These are phyloP conservation scores for Rhododendron williamsianum DNA, from an alignment of 148 eudicot species.

Conservation along the genomic window DNA sequence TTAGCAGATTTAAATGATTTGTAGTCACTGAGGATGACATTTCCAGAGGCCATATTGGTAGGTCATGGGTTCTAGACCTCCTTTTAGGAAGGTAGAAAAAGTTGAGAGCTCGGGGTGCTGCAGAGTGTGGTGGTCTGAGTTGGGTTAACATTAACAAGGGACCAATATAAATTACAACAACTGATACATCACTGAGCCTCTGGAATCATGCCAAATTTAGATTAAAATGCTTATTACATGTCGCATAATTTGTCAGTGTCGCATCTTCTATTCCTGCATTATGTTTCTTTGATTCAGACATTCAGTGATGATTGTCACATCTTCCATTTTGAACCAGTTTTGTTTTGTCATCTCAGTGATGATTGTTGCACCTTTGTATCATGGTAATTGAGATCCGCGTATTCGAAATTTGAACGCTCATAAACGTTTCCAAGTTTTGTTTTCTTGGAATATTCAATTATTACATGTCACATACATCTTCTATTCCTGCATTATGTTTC, in stretches of 20 bases:
- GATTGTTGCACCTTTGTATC: neutral
- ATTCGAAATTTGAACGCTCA: neutral
- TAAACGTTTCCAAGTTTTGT: neutral
- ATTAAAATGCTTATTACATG: neutral
- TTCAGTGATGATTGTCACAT: neutral
- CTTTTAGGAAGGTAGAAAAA: neutral
- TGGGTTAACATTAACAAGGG: neutral
- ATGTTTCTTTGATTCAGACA: neutral
- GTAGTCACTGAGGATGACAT: neutral
- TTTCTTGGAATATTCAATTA: neutral
- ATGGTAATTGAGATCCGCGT: neutral
- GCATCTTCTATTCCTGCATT: neutral
- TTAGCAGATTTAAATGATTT: neutral
- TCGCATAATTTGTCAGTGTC: neutral
- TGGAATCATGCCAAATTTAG: neutral
- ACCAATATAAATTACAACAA: neutral
- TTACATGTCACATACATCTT: neutral
- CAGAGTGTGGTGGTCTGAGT: neutral
- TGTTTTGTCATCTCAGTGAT: neutral
- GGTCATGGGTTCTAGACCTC: neutral
- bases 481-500: neutral
- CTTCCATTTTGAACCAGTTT: neutral
- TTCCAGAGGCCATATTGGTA: neutral
- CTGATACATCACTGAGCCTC: neutral
- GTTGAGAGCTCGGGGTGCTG: neutral